These are phyloP conservation scores for Fagus sylvatica DNA, from an alignment of 306 rosid genomes.

Conservation along the genomic window DNA sequence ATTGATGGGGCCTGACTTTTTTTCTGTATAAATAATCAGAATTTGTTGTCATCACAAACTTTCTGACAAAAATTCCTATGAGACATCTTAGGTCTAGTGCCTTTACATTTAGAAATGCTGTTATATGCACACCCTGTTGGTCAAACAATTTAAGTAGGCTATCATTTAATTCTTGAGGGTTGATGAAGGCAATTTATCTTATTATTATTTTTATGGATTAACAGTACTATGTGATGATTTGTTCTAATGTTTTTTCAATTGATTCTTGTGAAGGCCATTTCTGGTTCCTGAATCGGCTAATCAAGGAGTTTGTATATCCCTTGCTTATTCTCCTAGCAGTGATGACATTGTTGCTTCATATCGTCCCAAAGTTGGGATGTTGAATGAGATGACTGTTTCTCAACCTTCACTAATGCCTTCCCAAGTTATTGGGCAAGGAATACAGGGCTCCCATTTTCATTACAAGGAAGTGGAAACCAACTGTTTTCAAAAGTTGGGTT, in stretches of 20 bases:
- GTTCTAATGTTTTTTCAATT: constrained; percentile 25
- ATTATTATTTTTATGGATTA: not conserved
- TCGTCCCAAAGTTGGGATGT: constrained; percentile 72
- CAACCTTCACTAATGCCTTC: constrained; percentile 50
- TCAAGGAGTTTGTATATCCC: constrained; percentile 88
- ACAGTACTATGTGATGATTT: constrained; percentile 4
- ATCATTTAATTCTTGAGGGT: not conserved
- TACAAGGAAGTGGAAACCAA: constrained; percentile 37
- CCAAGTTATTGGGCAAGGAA: constrained; percentile 51
- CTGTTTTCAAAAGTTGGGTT: constrained; percentile 49
- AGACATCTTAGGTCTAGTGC: not conserved
- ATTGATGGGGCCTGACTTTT: constrained; percentile 4
- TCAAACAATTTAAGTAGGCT: not conserved
- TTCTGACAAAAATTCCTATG: not conserved
- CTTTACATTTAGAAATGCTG: not conserved
- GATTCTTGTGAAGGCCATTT: constrained; percentile 59
- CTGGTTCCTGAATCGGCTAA: constrained; percentile 62
- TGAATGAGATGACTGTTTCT: constrained; percentile 36
- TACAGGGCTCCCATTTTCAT: constrained; percentile 64
- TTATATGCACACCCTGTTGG: not conserved
- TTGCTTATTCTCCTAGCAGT: constrained; percentile 68
- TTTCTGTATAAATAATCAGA: not conserved
- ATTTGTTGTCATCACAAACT: not conserved
- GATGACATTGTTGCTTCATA: constrained; percentile 75
- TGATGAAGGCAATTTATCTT: constrained; percentile 17